Evolutionary conservation across 129 eudicot genomes (phyloP).

Genomic region (Flaveria sonorensis): DNA sequence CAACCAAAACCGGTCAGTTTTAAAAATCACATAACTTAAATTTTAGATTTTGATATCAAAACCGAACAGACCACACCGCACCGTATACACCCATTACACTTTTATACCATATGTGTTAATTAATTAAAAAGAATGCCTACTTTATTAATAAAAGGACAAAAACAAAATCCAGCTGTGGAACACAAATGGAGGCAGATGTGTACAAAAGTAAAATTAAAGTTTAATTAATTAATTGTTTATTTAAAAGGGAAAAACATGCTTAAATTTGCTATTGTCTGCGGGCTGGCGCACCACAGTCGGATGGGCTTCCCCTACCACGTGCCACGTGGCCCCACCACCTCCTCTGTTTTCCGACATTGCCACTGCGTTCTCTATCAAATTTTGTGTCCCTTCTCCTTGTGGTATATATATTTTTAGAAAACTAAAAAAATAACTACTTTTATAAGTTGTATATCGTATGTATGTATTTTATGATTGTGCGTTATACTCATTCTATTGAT

Average conservation of each 20-base stretch:
- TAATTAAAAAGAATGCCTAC: not conserved
- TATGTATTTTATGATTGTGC: too few species aligned
- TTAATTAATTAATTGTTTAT: not conserved
- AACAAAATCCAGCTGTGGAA: conserved; percentile 10
- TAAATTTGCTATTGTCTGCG: not conserved
- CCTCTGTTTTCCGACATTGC: not conserved
- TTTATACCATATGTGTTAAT: not conserved
- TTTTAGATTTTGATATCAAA: too few species aligned
- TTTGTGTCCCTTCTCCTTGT: not conserved
- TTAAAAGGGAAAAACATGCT: conserved; percentile 1
- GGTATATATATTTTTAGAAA: too few species aligned
- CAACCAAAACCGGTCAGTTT: too few species aligned
- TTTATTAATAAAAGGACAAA: not conserved
- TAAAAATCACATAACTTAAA: too few species aligned
- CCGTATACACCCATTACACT: too few species aligned
- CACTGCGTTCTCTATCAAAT: not conserved
- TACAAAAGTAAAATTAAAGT: not conserved
- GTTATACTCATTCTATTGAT: too few species aligned
- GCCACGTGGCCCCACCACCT: conserved; percentile 12
- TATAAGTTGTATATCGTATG: too few species aligned
- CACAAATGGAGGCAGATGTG: conserved; percentile 4
- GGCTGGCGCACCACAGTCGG: conserved; percentile 2
- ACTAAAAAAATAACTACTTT: too few species aligned
- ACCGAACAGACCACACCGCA: too few species aligned
- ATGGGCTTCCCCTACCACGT: not conserved